Evolutionary conservation across 2,329 filamentous ascomycete species (phyloP), one percentile per base, ranked within the genome.

Genomic region (Sporothrix protearum): DNA sequence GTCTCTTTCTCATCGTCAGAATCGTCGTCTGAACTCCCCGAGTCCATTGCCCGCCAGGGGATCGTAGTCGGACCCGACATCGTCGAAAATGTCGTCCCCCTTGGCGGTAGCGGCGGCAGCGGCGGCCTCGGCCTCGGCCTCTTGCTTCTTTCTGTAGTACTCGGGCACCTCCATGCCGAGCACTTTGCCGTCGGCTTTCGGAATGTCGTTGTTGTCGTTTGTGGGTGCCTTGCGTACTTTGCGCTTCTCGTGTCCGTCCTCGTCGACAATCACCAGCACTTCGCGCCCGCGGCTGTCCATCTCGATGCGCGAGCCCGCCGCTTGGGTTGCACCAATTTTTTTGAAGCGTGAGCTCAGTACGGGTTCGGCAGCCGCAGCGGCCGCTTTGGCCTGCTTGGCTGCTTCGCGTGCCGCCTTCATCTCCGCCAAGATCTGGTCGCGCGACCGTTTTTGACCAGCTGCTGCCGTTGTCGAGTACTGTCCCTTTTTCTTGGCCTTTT

Each of bases 101-200:
- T 87, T 83, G 49, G 87, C 81, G 10, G 84, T 79, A 71, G 80
- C 78, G 1, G 80, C 79, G 57, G 84, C 83, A 22, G 83, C 79
- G 6, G 80, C 79, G 47, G 83, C 82, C 59, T 84, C 80, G 71
- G 83, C 79, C 7, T 80, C 79, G 47, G 83, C 82, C 59, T 84
- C 80, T 71, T 85, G 83, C 69, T 81, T 81, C 73, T 85, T 85
- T 68, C 78, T 80, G 76, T 87, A 88, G 49, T 85, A 82, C 68
- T 89, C 87, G 1, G 89, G 88, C 8, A 91, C 86, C 71, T 90
- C 87, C 88, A 91, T 90, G 0, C 88, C 89, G 0, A 90, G 80
- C 0, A 88, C 87, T 74, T 85, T 85, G 28, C 82, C 84, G 73
- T 86, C 81, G 80, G 85, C 79, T 33, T 88, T 73, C 1, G 75